Percentiles rank a stretch among this genome's conserved stretches.
Conservation (phyloP, 306 rosid genomes). For the Gleditsia sinensis region DNA sequence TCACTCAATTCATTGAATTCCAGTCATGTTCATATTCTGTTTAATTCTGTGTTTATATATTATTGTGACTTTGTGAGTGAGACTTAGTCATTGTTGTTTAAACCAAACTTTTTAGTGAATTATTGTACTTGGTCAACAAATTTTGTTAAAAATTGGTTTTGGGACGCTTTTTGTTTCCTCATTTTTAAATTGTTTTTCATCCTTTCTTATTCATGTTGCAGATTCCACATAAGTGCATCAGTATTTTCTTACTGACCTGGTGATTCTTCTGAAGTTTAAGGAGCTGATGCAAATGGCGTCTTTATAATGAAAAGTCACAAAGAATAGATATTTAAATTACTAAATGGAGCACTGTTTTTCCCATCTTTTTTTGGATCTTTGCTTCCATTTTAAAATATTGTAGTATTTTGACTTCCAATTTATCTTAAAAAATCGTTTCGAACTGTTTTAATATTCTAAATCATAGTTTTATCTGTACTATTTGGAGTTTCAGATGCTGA, state of each 20-base stretch:
- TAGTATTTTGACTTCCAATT: conserved; percentile 56
- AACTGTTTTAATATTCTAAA: conserved; percentile 51
- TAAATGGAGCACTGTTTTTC: conserved; percentile 62
- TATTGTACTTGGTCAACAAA: conserved; percentile 25
- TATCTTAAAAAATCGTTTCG: conserved; percentile 50
- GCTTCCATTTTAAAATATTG: conserved; percentile 56
- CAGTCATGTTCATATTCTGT: neutral
- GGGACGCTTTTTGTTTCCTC: conserved; percentile 39
- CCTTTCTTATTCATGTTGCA: conserved; percentile 84
- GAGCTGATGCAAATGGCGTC: conserved; percentile 87
- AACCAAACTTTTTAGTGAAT: neutral
- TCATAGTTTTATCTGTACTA: conserved; percentile 41
- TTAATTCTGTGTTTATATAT: neutral
- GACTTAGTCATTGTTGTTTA: too few relatives aligned
- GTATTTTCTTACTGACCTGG: conserved; percentile 90
- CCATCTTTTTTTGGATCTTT: conserved; percentile 25
- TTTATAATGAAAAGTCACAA: conserved; percentile 57
- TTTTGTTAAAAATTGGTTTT: conserved; percentile 52
- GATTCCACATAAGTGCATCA: conserved; percentile 90
- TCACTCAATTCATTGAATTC: neutral
- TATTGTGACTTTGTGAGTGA: neutral
- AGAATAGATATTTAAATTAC: conserved; percentile 59
- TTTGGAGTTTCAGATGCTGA: conserved; percentile 45
- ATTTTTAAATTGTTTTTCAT: conserved; percentile 55
- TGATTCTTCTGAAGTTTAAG: conserved; percentile 98